These are phyloP conservation scores for Cytospora paraplurivora DNA, from an alignment of 2,329 filamentous ascomycete genomes.

Conservation along the genomic window DNA sequence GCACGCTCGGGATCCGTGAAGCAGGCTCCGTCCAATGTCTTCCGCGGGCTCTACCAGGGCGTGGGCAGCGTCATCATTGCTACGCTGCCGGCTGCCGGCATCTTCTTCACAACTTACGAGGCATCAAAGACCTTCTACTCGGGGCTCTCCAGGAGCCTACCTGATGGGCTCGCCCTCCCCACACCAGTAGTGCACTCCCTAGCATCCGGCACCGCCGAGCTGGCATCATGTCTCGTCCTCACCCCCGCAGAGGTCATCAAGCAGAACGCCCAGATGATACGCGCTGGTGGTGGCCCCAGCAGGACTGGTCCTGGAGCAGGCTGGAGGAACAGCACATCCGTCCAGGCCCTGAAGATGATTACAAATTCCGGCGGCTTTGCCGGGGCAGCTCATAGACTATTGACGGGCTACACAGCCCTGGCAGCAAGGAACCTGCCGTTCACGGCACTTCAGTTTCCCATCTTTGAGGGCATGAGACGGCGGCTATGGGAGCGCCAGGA, in stretches of 20 bases:
- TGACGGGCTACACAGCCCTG: slow-evolving; percentile 76
- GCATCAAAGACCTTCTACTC: slow-evolving; percentile 67
- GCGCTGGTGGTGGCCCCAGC: slow-evolving; percentile 31
- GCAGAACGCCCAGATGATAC: slow-evolving; percentile 88
- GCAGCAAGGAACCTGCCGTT: slow-evolving; percentile 83
- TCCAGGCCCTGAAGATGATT: slow-evolving; percentile 54
- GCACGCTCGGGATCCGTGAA: slow-evolving; percentile 57
- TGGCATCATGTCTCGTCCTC: slow-evolving; percentile 82
- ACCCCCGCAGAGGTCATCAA: slow-evolving; percentile 91
- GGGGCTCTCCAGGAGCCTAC: slow-evolving; percentile 43
- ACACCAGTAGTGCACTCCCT: slow-evolving; percentile 70
- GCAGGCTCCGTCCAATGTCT: slow-evolving; percentile 50
- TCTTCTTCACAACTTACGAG: slow-evolving; percentile 92
- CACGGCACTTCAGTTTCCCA: slow-evolving; percentile 84
- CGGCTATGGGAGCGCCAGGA: slow-evolving; percentile 47
- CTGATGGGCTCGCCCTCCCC: slow-evolving; percentile 48
- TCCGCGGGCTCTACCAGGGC: slow-evolving; percentile 82
- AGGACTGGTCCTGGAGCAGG: neutral
- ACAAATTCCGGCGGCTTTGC: slow-evolving; percentile 46
- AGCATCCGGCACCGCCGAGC: slow-evolving; percentile 76
- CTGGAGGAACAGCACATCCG: slow-evolving; percentile 45
- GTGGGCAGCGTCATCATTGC: slow-evolving; percentile 82
- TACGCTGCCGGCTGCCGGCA: slow-evolving; percentile 84
- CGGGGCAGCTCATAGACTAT: slow-evolving; percentile 58
- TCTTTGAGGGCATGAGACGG: slow-evolving; percentile 73